phyloP scores from a whole-genome alignment of 176 grass and related monocot genomes.

The Zoysia japonica region DNA sequence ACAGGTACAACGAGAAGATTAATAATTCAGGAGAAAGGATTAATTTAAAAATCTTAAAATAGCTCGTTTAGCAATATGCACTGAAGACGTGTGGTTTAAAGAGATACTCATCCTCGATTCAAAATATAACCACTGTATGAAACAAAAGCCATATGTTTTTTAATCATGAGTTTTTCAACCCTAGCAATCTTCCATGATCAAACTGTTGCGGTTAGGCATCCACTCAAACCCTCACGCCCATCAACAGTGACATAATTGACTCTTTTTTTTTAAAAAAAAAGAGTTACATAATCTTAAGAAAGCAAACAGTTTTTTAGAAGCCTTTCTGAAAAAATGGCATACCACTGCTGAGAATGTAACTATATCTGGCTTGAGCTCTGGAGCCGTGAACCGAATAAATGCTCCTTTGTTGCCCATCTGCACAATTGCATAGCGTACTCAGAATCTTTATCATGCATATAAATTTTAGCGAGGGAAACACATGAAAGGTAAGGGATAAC shows the following conservation, averaged over 20 bases:
- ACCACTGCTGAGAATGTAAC: slow-evolving; percentile 38
- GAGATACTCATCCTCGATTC: background rate
- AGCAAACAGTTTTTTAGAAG: background rate
- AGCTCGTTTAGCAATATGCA: background rate
- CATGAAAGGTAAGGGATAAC: background rate
- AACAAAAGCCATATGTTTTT: too few species aligned
- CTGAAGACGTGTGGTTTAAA: slow-evolving; percentile 2
- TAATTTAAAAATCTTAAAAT: background rate
- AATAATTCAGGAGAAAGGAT: background rate
- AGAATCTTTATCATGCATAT: too few species aligned
- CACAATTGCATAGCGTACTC: background rate
- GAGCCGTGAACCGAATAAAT: slow-evolving; percentile 72
- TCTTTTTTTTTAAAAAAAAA: too few species aligned
- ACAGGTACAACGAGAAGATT: background rate
- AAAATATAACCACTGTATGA: background rate
- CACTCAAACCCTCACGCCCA: too few species aligned
- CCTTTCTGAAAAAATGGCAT: background rate
- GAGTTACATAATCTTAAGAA: background rate
- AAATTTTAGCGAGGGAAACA: background rate
- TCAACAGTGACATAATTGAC: too few species aligned
- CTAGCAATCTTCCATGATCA: too few species aligned
- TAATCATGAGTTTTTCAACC: too few species aligned
- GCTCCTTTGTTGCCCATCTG: slow-evolving; percentile 99
- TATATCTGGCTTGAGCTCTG: slow-evolving; percentile 74
- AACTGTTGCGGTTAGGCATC: too few species aligned